Evolutionary conservation across 2,329 filamentous ascomycete species (phyloP).

Genomic region (Penicillium corylophilum): DNA sequence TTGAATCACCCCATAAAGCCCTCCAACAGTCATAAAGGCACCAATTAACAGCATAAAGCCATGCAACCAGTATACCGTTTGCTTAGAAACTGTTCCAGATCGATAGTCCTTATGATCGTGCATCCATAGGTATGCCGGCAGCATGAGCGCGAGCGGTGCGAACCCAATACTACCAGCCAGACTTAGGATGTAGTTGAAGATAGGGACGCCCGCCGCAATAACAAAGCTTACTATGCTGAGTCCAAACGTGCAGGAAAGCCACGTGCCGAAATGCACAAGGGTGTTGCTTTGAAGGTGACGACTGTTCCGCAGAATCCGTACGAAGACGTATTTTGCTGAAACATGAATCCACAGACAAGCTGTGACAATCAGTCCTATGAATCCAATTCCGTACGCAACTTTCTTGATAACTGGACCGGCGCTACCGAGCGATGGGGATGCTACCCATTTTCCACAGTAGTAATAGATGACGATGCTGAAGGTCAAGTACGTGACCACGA

Average conservation of each 20-base stretch:
- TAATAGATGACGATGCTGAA: constrained; percentile 60
- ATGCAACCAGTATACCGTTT: constrained; percentile 42
- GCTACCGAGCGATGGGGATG: constrained; percentile 57
- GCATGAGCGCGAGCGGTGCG: constrained; percentile 49
- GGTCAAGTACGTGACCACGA: constrained; percentile 55
- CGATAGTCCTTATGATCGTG: constrained; percentile 47
- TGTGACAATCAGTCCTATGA: constrained; percentile 54
- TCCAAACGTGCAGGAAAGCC: constrained; percentile 48
- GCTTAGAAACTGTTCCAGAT: constrained; percentile 36
- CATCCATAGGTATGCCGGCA: constrained; percentile 53
- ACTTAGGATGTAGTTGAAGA: constrained; percentile 54
- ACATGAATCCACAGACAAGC: constrained; percentile 47
- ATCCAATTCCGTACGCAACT: constrained; percentile 58
- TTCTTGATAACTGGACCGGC: constrained; percentile 61
- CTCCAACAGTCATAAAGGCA: constrained; percentile 46
- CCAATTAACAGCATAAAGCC: constrained; percentile 44
- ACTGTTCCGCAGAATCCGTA: constrained; percentile 52
- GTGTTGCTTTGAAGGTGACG: constrained; percentile 52
- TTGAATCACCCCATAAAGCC: constrained; percentile 33
- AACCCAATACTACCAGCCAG: constrained; percentile 51
- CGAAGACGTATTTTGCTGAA: constrained; percentile 55
- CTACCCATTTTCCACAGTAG: constrained; percentile 61
- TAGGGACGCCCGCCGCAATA: constrained; percentile 52
- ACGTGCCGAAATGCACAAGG: constrained; percentile 50
- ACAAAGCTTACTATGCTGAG: constrained; percentile 48